Conservation (phyloP, 2,329 filamentous ascomycete species). For the Diaporthe humulicola region DNA sequence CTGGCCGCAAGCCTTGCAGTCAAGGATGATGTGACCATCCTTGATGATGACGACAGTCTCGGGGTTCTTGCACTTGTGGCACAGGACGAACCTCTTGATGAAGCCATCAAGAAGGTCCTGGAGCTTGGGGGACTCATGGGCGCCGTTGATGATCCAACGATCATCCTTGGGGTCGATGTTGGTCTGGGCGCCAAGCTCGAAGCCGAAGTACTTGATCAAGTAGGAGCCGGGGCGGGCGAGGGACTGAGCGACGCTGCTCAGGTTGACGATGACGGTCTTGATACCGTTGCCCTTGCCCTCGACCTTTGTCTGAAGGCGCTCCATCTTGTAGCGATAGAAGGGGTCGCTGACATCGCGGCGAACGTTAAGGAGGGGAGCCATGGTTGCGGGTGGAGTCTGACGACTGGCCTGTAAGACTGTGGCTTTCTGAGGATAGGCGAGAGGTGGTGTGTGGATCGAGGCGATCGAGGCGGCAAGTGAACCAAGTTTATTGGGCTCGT, state of each 20-base stretch:
- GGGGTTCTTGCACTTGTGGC: slow-evolving; percentile 99
- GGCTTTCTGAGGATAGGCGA: slow-evolving; percentile 28
- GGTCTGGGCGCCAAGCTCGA: slow-evolving; percentile 98
- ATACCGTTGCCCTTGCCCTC: slow-evolving; percentile 99
- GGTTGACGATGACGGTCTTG: slow-evolving; percentile 97
- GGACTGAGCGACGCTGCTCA: slow-evolving; percentile 92
- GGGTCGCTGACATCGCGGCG: slow-evolving; percentile 97
- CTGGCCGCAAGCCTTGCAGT: slow-evolving; percentile 99
- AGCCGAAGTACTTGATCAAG: slow-evolving; percentile 99
- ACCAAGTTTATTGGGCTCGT: slow-evolving; percentile 42
- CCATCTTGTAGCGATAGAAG: slow-evolving; percentile 99
- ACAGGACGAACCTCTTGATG: slow-evolving; percentile 98
- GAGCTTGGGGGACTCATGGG: slow-evolving; percentile 93
- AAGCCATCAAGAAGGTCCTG: slow-evolving; percentile 99
- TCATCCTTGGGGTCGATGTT: slow-evolving; percentile 98
- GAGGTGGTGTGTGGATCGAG: slow-evolving; percentile 40
- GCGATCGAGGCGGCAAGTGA: slow-evolving; percentile 42
- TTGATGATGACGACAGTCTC: slow-evolving; percentile 98
- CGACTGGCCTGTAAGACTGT: slow-evolving; percentile 32
- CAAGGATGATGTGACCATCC: slow-evolving; percentile 89
- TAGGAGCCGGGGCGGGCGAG: slow-evolving; percentile 93
- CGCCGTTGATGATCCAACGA: slow-evolving; percentile 99
- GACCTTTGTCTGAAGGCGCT: slow-evolving; percentile 97
- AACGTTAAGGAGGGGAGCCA: slow-evolving; percentile 95
- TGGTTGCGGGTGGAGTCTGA: slow-evolving; percentile 69